These are phyloP conservation scores for Podaxis sp. DNA, from an alignment of 768 basidiomycete species.

Conservation along the genomic window DNA sequence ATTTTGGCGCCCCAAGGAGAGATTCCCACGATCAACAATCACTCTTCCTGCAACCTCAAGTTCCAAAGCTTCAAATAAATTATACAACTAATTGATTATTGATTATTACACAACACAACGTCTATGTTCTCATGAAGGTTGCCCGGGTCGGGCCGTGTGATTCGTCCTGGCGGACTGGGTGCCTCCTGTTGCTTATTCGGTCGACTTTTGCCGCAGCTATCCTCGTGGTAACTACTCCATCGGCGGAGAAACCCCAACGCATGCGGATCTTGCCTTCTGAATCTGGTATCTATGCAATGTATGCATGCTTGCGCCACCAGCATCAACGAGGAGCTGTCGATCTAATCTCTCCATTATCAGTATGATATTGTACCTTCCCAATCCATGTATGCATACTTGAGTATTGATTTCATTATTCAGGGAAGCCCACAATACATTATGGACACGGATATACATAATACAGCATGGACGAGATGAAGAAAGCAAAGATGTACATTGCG, in stretches of 20 bases:
- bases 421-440: background rate
- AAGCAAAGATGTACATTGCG: background rate
- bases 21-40: constrained; percentile 2
- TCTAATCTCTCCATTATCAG: background rate
- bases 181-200: too few relatives aligned
- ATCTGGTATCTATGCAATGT: too few relatives aligned
- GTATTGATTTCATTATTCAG: background rate
- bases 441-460: background rate
- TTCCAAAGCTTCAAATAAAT: too few relatives aligned
- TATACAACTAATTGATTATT: too few relatives aligned
- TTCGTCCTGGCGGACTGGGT: too few relatives aligned
- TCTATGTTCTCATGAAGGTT: too few relatives aligned
- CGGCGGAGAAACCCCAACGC: background rate
- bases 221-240: too few relatives aligned
- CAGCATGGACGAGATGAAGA: background rate
- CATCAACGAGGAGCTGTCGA: background rate
- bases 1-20: constrained; percentile 4
- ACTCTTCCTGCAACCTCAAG: background rate
- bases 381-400: background rate
- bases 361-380: background rate
- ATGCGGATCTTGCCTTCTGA: background rate
- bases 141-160: too few relatives aligned
- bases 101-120: too few relatives aligned
- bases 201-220: too few relatives aligned
- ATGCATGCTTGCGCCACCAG: background rate